These are phyloP conservation scores for Smallanthus sonchifolius DNA, from an alignment of 129 eudicot genomes.

Conservation along the genomic window DNA sequence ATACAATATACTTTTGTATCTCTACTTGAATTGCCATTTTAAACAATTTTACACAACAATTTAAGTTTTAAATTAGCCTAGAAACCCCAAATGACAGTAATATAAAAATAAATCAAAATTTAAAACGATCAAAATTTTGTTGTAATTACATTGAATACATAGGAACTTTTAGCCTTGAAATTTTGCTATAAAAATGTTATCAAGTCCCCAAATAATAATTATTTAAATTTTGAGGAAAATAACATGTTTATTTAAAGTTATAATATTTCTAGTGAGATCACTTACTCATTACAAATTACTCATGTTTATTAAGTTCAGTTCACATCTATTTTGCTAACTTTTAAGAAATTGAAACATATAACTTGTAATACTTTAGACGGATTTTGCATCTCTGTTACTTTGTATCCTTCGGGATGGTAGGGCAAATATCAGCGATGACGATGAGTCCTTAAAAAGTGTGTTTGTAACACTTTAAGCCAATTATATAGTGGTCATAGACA, in stretches of 20 bases:
- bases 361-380: not conserved
- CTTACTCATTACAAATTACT: not conserved
- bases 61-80: too few relatives aligned
- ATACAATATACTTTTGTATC: too few relatives aligned
- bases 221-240: not conserved
- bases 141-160: too few relatives aligned
- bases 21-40: too few relatives aligned
- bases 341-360: not conserved
- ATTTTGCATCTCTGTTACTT: not conserved
- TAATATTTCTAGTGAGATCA: not conserved
- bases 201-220: not conserved
- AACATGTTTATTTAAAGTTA: not conserved
- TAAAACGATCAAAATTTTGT: too few relatives aligned
- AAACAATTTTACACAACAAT: too few relatives aligned
- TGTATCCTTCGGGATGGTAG: not conserved
- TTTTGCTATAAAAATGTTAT: not conserved
- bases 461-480: not conserved
- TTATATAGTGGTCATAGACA: not conserved
- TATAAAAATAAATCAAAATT: too few relatives aligned
- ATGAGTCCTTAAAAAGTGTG: not conserved
- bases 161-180: not conserved
- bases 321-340: not conserved
- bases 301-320: not conserved
- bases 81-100: too few relatives aligned
- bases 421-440: not conserved